These are phyloP conservation scores for Quercus mongolica DNA, from an alignment of 306 rosid species.

Conservation along the genomic window DNA sequence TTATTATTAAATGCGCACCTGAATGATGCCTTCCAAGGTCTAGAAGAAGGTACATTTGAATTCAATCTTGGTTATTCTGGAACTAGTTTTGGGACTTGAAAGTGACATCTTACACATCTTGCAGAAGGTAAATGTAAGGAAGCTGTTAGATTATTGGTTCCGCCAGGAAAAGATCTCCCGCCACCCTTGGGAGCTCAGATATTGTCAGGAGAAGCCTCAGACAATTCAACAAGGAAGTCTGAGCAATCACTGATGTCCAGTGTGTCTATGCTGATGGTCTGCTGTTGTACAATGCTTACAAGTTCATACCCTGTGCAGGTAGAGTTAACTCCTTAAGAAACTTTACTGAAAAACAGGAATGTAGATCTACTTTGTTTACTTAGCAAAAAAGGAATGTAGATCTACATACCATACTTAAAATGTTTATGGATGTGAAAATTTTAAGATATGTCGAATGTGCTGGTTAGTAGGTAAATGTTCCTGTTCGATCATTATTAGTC, in stretches of 20 bases:
- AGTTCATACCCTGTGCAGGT: constrained; percentile 80
- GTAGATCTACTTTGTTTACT: neutral
- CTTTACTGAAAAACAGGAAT: neutral
- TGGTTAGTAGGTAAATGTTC: constrained; percentile 58
- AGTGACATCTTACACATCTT: constrained; percentile 22
- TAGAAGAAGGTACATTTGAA: constrained; percentile 71
- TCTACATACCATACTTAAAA: neutral
- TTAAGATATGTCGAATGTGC: constrained; percentile 9
- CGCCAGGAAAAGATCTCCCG: constrained; percentile 59
- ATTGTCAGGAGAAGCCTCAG: constrained; percentile 35
- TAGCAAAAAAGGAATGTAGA: neutral
- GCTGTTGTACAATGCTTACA: constrained; percentile 74
- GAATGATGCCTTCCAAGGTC: constrained; percentile 67
- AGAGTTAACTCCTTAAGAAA: constrained; percentile 2
- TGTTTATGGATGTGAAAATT: neutral
- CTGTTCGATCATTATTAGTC: constrained; percentile 50
- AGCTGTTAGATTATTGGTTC: constrained; percentile 49
- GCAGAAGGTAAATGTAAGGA: constrained; percentile 48
- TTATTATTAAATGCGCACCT: constrained; percentile 55
- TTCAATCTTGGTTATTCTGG: constrained; percentile 6
- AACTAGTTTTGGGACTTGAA: constrained; percentile 9
- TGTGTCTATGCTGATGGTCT: constrained; percentile 56
- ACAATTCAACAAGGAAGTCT: constrained; percentile 38
- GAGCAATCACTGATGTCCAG: constrained; percentile 37
- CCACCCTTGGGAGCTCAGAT: constrained; percentile 55